These are phyloP conservation scores for Colletotrichum graminicola DNA, from an alignment of 2,329 filamentous ascomycete genomes.

Conservation along the genomic window DNA sequence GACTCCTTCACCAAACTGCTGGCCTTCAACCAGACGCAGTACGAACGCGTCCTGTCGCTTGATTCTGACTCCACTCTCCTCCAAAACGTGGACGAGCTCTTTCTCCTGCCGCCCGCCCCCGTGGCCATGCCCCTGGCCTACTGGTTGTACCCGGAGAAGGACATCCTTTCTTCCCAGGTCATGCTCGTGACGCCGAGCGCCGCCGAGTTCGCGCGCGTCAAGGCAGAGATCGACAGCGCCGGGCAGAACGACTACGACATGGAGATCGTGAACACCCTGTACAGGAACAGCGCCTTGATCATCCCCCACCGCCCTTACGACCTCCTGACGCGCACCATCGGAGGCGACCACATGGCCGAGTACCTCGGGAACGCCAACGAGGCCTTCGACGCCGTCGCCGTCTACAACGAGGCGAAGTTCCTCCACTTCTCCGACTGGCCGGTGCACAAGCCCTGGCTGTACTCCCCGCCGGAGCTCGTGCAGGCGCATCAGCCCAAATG, in stretches of 20 bases:
- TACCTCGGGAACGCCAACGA: constrained; percentile 56
- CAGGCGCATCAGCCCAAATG: constrained; percentile 26
- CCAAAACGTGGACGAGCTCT: constrained; percentile 75
- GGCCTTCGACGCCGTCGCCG: constrained; percentile 66
- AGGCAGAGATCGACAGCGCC: constrained; percentile 44
- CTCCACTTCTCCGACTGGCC: constrained; percentile 53
- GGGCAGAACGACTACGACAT: constrained; percentile 68
- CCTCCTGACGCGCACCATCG: constrained; percentile 72
- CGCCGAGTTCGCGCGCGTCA: constrained; percentile 58
- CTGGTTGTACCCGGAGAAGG: constrained; percentile 68
- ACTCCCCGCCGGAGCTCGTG: constrained; percentile 27
- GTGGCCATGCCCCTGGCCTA: constrained; percentile 79
- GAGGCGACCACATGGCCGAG: constrained; percentile 60
- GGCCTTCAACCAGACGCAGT: constrained; percentile 73
- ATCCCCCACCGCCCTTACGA: constrained; percentile 74
- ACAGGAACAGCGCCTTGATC: constrained; percentile 68
- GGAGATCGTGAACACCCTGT: constrained; percentile 75
- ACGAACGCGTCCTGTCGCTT: constrained; percentile 61
- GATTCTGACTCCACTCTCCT: constrained; percentile 73
- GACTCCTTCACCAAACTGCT: constrained; percentile 76
- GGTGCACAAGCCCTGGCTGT: constrained; percentile 42
- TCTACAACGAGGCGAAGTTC: constrained; percentile 71
- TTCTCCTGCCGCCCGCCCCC: constrained; percentile 69
- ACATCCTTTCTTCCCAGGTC: constrained; percentile 70
- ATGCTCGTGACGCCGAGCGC: constrained; percentile 72